phyloP scores from a whole-genome alignment of 2,329 filamentous ascomycete genomes.

The Gyromitra esculenta region DNA sequence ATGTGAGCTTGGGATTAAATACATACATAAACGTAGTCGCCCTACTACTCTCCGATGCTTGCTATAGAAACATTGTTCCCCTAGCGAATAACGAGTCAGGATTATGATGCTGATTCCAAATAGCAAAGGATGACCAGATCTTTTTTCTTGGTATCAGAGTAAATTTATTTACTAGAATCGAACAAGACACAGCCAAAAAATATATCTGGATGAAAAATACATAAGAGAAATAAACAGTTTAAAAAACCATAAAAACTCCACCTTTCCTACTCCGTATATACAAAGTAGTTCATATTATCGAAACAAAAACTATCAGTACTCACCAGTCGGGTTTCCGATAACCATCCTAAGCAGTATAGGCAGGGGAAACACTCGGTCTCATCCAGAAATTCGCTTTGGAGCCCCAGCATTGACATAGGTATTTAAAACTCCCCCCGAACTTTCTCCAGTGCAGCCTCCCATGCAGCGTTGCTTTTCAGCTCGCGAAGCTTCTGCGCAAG shows the following conservation, averaged over 20 bases:
- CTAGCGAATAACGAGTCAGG: background rate
- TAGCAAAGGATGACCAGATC: background rate
- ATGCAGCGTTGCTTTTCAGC: constrained; percentile 45
- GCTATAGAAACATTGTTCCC: background rate
- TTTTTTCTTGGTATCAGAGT: background rate
- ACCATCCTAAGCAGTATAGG: background rate
- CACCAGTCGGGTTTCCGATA: background rate
- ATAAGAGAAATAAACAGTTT: background rate
- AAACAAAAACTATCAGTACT: background rate
- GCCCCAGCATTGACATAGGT: background rate
- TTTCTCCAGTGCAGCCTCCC: constrained; percentile 46
- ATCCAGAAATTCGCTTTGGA: constrained; percentile 7
- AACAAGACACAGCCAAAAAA: background rate
- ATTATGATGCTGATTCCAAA: background rate
- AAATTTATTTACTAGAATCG: constrained; percentile 3
- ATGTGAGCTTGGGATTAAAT: background rate
- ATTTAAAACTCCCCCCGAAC: constrained; percentile 33
- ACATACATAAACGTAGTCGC: background rate
- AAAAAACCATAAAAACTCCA: background rate
- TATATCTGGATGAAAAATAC: background rate
- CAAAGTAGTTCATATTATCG: background rate
- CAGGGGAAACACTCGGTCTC: background rate
- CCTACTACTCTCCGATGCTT: background rate
- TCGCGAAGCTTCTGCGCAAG: constrained; percentile 48
- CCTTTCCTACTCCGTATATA: background rate